Evolutionary conservation across 73 alveolate species (phyloP).

Genomic region (Blepharisma japonicum): DNA sequence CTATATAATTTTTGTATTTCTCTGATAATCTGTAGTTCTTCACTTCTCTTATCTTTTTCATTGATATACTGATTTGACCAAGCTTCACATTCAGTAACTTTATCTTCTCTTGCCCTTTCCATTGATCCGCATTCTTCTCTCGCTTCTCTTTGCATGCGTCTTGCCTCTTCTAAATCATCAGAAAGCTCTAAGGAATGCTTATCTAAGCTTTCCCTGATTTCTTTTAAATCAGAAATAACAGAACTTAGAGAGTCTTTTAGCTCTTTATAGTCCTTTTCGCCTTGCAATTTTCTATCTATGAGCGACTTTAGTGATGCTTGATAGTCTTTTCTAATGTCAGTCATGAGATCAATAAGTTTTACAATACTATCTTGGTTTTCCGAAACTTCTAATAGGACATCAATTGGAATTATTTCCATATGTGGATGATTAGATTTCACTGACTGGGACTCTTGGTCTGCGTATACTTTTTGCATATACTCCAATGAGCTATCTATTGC

Average conservation of each 20-base stretch:
- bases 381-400: not conserved
- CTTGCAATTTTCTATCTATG: not conserved
- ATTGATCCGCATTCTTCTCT: not conserved
- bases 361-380: not conserved
- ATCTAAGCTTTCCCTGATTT: not conserved
- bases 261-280: not conserved
- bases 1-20: not conserved
- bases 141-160: slow-evolving; percentile 11
- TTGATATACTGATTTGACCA: not conserved
- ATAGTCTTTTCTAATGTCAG: not conserved
- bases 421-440: not conserved
- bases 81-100: slow-evolving; percentile 5
- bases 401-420: not conserved
- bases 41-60: not conserved
- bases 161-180: not conserved
- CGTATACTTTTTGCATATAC: not conserved
- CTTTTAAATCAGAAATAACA: not conserved
- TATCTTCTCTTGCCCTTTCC: not conserved
- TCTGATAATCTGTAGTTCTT: not conserved
- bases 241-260: not conserved
- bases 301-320: not conserved
- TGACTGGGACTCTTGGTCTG: not conserved
- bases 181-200: not conserved
- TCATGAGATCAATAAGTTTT: not conserved
- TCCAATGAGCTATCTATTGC: not conserved